Evolutionary conservation across 2,329 filamentous ascomycete genomes (phyloP), one percentile per base, ranked within the genome.

Genomic region (Lecanosticta acicola): DNA sequence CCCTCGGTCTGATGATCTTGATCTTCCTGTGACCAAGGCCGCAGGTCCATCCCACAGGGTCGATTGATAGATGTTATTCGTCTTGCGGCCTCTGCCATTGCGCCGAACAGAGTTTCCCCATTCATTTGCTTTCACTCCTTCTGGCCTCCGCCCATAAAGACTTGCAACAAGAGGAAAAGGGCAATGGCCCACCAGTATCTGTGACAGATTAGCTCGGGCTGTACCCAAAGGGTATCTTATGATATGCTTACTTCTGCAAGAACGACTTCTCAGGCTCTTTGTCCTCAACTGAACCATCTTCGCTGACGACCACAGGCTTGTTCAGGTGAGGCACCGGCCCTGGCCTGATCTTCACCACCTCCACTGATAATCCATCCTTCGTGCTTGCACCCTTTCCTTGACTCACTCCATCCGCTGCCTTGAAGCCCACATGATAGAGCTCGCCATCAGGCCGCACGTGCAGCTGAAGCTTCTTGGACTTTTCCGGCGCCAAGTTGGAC

Each of bases 281-380:
- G 3, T 65, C 60, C 13, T 61, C 69, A 40, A 81, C 69, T 52
- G 68, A 71, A 0, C 80, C 80, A 39, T 73, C 70, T 20, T 76
- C 73, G 55, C 78, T 79, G 51, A 78, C 66, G 43, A 77, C 66
- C 41, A 78, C 72, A 1, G 78, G 77, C 38, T 73, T 78, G 48
- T 79, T 75, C 58, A 75, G 53, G 3, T 64, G 58, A 8, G 71
- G 69, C 51, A 66, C 64, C 1, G 70, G 68, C 1, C 71, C 72
- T 16, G 53, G 53, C 37, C 50, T 56, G 39, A 64, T 64, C 56
- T 59, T 63, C 40, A 68, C 61, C 8, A 75, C 62, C 47, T 70
- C 67, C 10, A 73, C 65, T 13, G 63, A 63, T n/a, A 73, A 52
- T 14, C 67, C 66, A 24, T 68, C 62, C 19, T 64, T 66, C 33